Evolutionary conservation across 371 early-diverging fungal genomes (phyloP).

Genomic region (Rhizopus delemar): DNA sequence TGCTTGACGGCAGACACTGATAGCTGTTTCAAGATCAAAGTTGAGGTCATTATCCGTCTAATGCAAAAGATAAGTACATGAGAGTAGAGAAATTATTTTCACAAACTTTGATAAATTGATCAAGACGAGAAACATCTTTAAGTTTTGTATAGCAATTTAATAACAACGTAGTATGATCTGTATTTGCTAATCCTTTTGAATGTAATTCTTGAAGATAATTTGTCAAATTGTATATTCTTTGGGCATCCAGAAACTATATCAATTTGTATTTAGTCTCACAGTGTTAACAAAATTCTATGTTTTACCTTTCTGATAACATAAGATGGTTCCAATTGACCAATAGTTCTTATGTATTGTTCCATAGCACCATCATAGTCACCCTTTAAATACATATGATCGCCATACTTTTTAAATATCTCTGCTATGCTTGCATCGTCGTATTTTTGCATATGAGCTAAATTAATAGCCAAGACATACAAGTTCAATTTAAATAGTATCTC

Average conservation of each 20-base stretch:
- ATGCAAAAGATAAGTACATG: not conserved
- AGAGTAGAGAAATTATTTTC: not conserved
- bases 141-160: slow-evolving; percentile 97
- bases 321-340: slow-evolving; percentile 92
- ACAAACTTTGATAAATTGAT: slow-evolving; percentile 82
- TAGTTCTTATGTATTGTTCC: slow-evolving; percentile 87
- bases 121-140: slow-evolving; percentile 78
- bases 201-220: slow-evolving; percentile 89
- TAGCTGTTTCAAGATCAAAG: slow-evolving; percentile 93
- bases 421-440: slow-evolving; percentile 75
- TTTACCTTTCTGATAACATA: slow-evolving; percentile 89
- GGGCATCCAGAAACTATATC: slow-evolving; percentile 83
- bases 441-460: slow-evolving; percentile 74
- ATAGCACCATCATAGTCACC: slow-evolving; percentile 91
- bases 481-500: slow-evolving; percentile 87
- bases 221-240: slow-evolving; percentile 86
- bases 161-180: slow-evolving; percentile 92
- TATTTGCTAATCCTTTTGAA: slow-evolving; percentile 79
- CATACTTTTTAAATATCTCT: slow-evolving; percentile 91
- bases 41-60: slow-evolving; percentile 67
- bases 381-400: slow-evolving; percentile 81
- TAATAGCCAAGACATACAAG: slow-evolving; percentile 85
- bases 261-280: not conserved
- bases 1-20: slow-evolving; percentile 88
- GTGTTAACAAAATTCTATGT: not conserved